phyloP scores from a whole-genome alignment of 192 early-diverging fungal species.

The Entomortierella parvispora region DNA sequence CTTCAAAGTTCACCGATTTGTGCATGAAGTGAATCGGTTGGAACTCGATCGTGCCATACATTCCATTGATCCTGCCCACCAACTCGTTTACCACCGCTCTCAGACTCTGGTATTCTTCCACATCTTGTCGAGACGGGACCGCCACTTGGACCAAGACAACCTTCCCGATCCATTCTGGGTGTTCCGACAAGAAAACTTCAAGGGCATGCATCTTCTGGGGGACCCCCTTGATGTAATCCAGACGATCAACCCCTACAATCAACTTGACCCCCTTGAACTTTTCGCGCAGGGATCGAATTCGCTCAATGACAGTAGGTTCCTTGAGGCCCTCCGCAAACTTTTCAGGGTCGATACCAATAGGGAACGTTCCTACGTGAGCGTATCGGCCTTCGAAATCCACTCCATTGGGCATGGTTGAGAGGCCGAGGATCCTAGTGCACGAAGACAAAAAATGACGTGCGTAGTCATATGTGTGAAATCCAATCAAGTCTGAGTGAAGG shows the following conservation, averaged over 20 bases:
- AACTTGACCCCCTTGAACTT: slow-evolving; percentile 90
- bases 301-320: slow-evolving; percentile 67
- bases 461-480: slow-evolving; percentile 99
- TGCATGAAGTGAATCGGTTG: slow-evolving; percentile 99
- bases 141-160: slow-evolving; percentile 98
- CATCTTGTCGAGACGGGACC: slow-evolving; percentile 97
- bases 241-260: slow-evolving; percentile 96
- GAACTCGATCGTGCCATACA: slow-evolving; percentile 95
- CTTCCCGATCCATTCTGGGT: slow-evolving; percentile 93
- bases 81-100: slow-evolving; percentile 96
- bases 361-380: slow-evolving; percentile 98
- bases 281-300: slow-evolving; percentile 82
- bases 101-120: slow-evolving; percentile 98
- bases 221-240: slow-evolving; percentile 99
- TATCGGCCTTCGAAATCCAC: slow-evolving; percentile 93
- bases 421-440: slow-evolving; percentile 95
- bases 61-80: slow-evolving; percentile 97
- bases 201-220: slow-evolving; percentile 99
- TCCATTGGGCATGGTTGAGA: slow-evolving; percentile 92
- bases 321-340: slow-evolving; percentile 92
- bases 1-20: slow-evolving; percentile 93
- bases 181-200: slow-evolving; percentile 86
- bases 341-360: slow-evolving; percentile 97
- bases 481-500: slow-evolving; percentile 90
- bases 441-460: slow-evolving; percentile 97